These are phyloP conservation scores for Xylaria grammica DNA, from an alignment of 495 filamentous ascomycete species.

Conservation along the genomic window DNA sequence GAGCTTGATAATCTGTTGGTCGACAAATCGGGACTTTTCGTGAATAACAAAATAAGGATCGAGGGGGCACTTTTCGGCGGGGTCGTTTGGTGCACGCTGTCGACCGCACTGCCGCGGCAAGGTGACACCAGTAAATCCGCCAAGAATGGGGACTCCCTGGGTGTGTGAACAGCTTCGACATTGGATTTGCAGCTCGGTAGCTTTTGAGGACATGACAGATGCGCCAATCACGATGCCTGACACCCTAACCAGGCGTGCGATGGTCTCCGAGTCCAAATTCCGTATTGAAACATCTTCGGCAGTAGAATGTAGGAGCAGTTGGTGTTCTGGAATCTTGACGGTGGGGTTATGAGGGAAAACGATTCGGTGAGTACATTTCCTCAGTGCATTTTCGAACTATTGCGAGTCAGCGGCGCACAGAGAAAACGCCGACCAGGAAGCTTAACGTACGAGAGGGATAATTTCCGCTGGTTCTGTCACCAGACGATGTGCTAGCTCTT, in stretches of 20 bases:
- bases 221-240: slow-evolving; percentile 98
- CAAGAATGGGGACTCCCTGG: slow-evolving; percentile 72
- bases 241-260: slow-evolving; percentile 93
- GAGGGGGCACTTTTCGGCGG: slow-evolving; percentile 75
- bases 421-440: neutral
- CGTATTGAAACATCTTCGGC: slow-evolving; percentile 92
- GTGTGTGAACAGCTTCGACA: slow-evolving; percentile 85
- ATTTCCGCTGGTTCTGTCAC: slow-evolving; percentile 90
- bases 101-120: slow-evolving; percentile 80
- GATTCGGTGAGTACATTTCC: slow-evolving; percentile 89
- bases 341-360: slow-evolving; percentile 76
- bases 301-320: slow-evolving; percentile 92
- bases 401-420: neutral
- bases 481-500: slow-evolving; percentile 91
- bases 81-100: slow-evolving; percentile 60
- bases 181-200: slow-evolving; percentile 82
- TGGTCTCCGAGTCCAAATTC: slow-evolving; percentile 88
- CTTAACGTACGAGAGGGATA: slow-evolving; percentile 76
- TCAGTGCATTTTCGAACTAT: slow-evolving; percentile 90
- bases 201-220: slow-evolving; percentile 94
- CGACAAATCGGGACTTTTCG: slow-evolving; percentile 93
- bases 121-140: slow-evolving; percentile 84
- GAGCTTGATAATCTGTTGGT: slow-evolving; percentile 97
- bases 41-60: slow-evolving; percentile 96
- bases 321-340: slow-evolving; percentile 81